A percentile compares a stretch with the other conserved stretches of the same genome.
These are phyloP conservation scores for Teratosphaeria zuluensis DNA, from an alignment of 2,329 filamentous ascomycete species.

Conservation along the genomic window DNA sequence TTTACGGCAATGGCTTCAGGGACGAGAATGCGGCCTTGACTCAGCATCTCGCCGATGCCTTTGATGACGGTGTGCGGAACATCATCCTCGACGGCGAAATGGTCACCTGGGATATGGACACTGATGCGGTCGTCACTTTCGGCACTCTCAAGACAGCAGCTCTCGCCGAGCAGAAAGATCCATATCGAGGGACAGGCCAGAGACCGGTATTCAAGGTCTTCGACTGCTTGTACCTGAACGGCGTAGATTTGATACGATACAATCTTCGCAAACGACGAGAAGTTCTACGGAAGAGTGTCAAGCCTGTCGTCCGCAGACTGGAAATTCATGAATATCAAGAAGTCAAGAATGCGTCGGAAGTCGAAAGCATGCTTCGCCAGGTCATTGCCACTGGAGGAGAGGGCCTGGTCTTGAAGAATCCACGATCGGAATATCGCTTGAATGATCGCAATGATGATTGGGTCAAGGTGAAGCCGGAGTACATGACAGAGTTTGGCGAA, in stretches of 20 bases:
- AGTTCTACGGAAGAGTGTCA: constrained; percentile 64
- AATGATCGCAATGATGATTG: constrained; percentile 91
- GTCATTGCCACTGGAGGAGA: constrained; percentile 83
- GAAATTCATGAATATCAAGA: constrained; percentile 69
- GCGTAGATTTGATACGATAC: constrained; percentile 67
- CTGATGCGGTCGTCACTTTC: constrained; percentile 78
- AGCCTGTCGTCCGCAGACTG: constrained; percentile 61
- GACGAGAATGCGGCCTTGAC: constrained; percentile 72
- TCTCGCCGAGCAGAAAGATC: constrained; percentile 66
- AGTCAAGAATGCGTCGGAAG: constrained; percentile 57
- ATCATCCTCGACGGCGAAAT: constrained; percentile 95
- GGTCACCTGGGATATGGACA: constrained; percentile 90
- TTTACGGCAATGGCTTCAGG: constrained; percentile 71
- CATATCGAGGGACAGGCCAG: constrained; percentile 50
- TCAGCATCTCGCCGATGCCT: constrained; percentile 66
- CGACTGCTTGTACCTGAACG: constrained; percentile 84
- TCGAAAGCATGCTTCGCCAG: constrained; percentile 69
- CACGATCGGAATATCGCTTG: constrained; percentile 71
- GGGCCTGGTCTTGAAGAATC: constrained; percentile 89
- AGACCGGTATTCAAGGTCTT: constrained; percentile 79
- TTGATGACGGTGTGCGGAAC: constrained; percentile 67
- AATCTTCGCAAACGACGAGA: constrained; percentile 69
- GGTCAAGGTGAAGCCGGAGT: constrained; percentile 98
- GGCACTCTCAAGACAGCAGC: constrained; percentile 90
- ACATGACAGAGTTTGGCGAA: constrained; percentile 94